Percentiles rank a stretch among this genome's conserved stretches.
phyloP scores from a whole-genome alignment of 2,329 filamentous ascomycete genomes.

The Aspergillus neotritici region DNA sequence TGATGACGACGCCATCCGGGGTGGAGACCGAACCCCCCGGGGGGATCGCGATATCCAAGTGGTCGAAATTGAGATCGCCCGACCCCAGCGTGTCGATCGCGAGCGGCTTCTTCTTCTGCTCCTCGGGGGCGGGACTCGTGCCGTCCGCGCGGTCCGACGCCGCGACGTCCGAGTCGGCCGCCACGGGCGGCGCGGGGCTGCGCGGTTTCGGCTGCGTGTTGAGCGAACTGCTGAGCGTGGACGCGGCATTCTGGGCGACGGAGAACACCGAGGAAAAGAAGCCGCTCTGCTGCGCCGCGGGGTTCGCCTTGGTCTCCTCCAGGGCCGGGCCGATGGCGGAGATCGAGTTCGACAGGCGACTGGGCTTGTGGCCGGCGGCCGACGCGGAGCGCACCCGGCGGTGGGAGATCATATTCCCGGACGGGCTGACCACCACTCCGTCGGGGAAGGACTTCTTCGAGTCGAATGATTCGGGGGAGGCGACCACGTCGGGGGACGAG shows the following conservation, averaged over 20 bases:
- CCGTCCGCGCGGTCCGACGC: conserved; percentile 20
- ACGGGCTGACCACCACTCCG: conserved; percentile 55
- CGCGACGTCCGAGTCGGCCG: conserved; percentile 28
- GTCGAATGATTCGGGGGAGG: conserved; percentile 36
- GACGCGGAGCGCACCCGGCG: conserved; percentile 56
- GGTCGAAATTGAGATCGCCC: conserved; percentile 82
- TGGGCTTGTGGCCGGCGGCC: conserved; percentile 55
- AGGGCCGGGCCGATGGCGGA: conserved; percentile 66
- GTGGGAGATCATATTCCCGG: conserved; percentile 70
- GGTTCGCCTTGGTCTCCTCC: conserved; percentile 54
- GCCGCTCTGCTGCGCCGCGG: conserved; percentile 52
- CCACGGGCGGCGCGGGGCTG: conserved; percentile 25
- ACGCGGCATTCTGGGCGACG: conserved; percentile 87
- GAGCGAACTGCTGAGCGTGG: conserved; percentile 62
- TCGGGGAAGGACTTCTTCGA: conserved; percentile 23
- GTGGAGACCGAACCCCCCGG: conserved; percentile 32
- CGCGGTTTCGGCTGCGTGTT: conserved; percentile 47
- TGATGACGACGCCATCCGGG: conserved; percentile 34
- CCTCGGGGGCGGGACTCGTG: conserved; percentile 19
- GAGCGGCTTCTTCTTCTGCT: conserved; percentile 60
- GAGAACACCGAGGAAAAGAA: conserved; percentile 95
- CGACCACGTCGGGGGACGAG: conserved; percentile 25
- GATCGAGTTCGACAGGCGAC: conserved; percentile 77
- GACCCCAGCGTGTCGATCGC: conserved; percentile 84
- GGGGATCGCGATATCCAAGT: conserved; percentile 63